Evolutionary conservation across 2,329 filamentous ascomycete species (phyloP).

Genomic region (Botryotinia globosa): DNA sequence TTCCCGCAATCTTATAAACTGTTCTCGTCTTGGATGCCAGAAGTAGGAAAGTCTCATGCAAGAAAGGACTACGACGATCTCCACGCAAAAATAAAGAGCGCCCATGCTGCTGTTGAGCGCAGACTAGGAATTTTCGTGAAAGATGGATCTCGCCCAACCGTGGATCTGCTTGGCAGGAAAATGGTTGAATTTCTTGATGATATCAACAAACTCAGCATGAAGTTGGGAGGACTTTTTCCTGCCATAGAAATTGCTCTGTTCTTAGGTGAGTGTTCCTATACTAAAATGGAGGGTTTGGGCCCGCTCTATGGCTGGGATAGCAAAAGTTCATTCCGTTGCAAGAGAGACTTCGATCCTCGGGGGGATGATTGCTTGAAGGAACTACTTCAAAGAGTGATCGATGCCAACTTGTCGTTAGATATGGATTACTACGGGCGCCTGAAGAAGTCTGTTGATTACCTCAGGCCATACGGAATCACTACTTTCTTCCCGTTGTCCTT

Average conservation of each 20-base stretch:
- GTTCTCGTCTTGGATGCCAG: constrained; percentile 9
- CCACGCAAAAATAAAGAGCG: neutral
- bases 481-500: neutral
- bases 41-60: neutral
- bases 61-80: neutral
- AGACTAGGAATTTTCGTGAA: neutral
- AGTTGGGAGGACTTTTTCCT: neutral
- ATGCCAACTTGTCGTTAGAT: neutral
- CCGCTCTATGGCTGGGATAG: constrained; percentile 4
- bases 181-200: neutral
- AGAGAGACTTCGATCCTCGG: neutral
- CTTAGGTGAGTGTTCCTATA: constrained; percentile 3
- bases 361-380: neutral
- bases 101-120: neutral
- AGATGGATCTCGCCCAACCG: neutral
- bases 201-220: neutral
- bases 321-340: neutral
- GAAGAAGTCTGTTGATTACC: neutral
- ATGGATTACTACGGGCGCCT: neutral
- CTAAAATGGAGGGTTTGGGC: neutral
- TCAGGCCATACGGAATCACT: neutral
- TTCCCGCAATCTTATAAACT: constrained; percentile 3
- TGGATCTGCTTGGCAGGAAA: neutral
- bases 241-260: neutral
- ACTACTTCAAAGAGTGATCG: neutral